Percentiles rank a stretch among this genome's conserved stretches.
Evolutionary conservation across 2,329 filamentous ascomycete genomes (phyloP).

Genomic region (Cladosporium sp.): DNA sequence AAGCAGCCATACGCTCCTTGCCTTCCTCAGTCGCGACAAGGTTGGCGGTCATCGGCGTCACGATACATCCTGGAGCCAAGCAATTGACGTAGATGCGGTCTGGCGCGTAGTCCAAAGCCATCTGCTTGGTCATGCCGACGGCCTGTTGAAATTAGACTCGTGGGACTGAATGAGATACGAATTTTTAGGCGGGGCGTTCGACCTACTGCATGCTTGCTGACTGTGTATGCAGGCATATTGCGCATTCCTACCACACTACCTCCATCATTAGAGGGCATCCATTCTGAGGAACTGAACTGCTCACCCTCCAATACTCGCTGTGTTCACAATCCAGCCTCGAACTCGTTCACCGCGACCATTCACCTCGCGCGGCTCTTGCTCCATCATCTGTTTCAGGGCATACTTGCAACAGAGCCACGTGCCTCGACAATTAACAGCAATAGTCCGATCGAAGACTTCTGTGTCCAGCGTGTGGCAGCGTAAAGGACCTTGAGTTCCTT

Average conservation of each 20-base stretch:
- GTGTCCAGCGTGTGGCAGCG: constrained; percentile 19
- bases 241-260: not conserved
- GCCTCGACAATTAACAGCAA: constrained; percentile 35
- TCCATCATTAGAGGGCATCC: not conserved
- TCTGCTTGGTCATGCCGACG: constrained; percentile 27
- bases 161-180: too few relatives aligned
- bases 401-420: constrained; percentile 42
- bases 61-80: constrained; percentile 20
- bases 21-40: not conserved
- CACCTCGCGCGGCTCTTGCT: constrained; percentile 31
- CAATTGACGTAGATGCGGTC: constrained; percentile 24
- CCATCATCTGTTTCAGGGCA: constrained; percentile 37
- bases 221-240: constrained; percentile 12
- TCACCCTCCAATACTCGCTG: constrained; percentile 35
- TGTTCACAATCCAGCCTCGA: constrained; percentile 50
- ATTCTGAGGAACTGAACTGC: not conserved
- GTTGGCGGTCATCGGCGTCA: constrained; percentile 18
- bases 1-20: not conserved
- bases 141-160: constrained; percentile 1
- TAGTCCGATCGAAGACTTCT: constrained; percentile 22
- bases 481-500: not conserved
- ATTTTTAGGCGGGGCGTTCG: too few relatives aligned
- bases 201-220: constrained; percentile 22
- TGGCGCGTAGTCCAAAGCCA: constrained; percentile 25
- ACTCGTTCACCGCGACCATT: constrained; percentile 35